Evolutionary conservation across 1,139 yeast genomes (phyloP).

Genomic region (Sporopachydermia cereana): DNA sequence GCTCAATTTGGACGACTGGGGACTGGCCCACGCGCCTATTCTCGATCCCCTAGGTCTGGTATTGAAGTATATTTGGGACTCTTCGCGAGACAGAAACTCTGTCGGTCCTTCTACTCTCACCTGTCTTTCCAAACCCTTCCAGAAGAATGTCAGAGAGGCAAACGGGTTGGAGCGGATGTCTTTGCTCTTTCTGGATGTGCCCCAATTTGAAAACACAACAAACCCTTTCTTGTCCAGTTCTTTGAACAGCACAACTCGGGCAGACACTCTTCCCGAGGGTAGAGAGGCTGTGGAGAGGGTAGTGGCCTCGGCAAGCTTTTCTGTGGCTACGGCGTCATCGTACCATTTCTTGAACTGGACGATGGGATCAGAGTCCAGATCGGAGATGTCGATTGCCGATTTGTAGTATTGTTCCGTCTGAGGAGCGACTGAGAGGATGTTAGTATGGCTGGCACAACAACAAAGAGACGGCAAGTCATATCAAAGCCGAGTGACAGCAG

Average conservation of each 20-base stretch:
- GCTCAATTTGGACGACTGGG: slow-evolving; percentile 57
- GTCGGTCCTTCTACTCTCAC: slow-evolving; percentile 85
- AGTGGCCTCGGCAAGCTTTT: slow-evolving; percentile 65
- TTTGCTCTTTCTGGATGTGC: slow-evolving; percentile 61
- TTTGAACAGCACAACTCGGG: slow-evolving; percentile 74
- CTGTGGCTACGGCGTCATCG: slow-evolving; percentile 52
- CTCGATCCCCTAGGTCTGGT: slow-evolving; percentile 89
- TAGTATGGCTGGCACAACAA: not conserved
- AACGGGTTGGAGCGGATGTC: slow-evolving; percentile 64
- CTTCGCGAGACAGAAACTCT: slow-evolving; percentile 62
- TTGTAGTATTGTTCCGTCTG: slow-evolving; percentile 82
- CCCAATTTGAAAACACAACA: slow-evolving; percentile 90
- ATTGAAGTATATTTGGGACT: slow-evolving; percentile 63
- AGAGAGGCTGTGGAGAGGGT: slow-evolving; percentile 77
- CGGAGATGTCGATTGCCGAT: slow-evolving; percentile 42
- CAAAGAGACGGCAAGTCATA: not conserved
- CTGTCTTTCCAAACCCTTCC: slow-evolving; percentile 86
- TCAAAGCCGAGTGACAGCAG: too few species aligned
- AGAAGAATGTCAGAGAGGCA: slow-evolving; percentile 83
- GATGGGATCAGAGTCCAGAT: slow-evolving; percentile 52
- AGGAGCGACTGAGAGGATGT: slow-evolving; percentile 52
- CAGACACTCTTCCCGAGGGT: slow-evolving; percentile 81
- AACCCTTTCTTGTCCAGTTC: slow-evolving; percentile 82
- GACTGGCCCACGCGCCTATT: slow-evolving; percentile 96
- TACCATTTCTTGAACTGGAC: slow-evolving; percentile 79